Evolutionary conservation across 2,329 filamentous ascomycete genomes (phyloP), one percentile per base, ranked within the genome.

Genomic region (Periconia digitata): DNA sequence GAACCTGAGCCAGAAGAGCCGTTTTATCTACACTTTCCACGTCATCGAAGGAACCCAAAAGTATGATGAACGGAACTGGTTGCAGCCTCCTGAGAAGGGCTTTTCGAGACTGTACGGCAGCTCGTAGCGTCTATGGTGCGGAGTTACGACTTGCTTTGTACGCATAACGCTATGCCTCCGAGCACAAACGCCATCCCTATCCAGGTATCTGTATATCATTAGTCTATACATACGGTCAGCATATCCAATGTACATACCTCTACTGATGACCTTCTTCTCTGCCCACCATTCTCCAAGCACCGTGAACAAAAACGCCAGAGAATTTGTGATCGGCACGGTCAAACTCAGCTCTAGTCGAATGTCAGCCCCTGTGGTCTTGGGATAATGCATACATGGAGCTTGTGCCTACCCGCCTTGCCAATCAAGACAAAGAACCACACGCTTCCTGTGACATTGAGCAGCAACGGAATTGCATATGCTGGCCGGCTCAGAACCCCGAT

Each of bases 21-120:
- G 92, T 57, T 95, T 94, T 67, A 96, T 96, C 45, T 99, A 97
- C 73, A 97, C 94, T 0, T 99, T 97, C 70, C 94, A 99, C 76
- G 83, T 95, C 49, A 97, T 97, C 64, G 94, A 97, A 74, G 89
- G 87, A 0, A 82, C 87, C 17, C 77, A 85, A 37, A 77, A 75
- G 46, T 99, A 97, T 71, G 94, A 97, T 72, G 81, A 81, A 73
- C 80, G 80, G 72, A 99, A 99, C 73, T 97, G 94, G 94, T 73
- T 99, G 70, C 92, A 96, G 75, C 90, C 92, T 49, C 87, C 90
- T 0, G 76, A 79, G 35, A 82, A 82, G 36, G 92, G 90, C 0
- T 96, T 99, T 66, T 92, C 87, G 6, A 86, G 74, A 67, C 64
- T 92, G 53, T 84, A 76, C 46, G 54, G 49, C 22, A 24, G 32